phyloP scores from a whole-genome alignment of 768 basidiomycete genomes.

The Podaxis rugospora region DNA sequence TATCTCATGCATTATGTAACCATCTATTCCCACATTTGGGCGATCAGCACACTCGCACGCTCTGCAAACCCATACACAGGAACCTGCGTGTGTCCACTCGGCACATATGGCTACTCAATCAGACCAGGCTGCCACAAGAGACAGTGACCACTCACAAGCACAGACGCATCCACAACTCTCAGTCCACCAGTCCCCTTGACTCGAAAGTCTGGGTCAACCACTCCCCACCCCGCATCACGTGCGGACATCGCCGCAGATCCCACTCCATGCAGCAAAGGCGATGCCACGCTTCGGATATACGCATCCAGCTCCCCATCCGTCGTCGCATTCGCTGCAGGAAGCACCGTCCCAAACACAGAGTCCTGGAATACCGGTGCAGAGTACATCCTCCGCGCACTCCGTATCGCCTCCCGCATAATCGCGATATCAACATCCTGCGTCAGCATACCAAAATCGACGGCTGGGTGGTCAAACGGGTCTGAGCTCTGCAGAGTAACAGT shows the following conservation, averaged over 20 bases:
- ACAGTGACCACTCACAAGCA: constrained; percentile 21
- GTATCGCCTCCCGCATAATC: constrained; percentile 8
- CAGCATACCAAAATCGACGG: constrained; percentile 7
- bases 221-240: constrained; percentile 21
- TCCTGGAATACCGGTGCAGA: constrained; percentile 1
- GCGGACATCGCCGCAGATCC: constrained; percentile 30
- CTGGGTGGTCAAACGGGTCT: constrained; percentile 8
- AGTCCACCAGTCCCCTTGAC: constrained; percentile 31
- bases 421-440: constrained; percentile 8
- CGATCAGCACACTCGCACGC: constrained; percentile 6
- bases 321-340: not conserved
- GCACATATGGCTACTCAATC: constrained; percentile 3
- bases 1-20: not conserved
- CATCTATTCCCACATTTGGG: not conserved
- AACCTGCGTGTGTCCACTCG: constrained; percentile 12
- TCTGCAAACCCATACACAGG: constrained; percentile 12
- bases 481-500: not conserved
- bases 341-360: not conserved
- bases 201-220: constrained; percentile 31
- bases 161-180: constrained; percentile 34
- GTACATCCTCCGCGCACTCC: constrained; percentile 12
- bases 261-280: constrained; percentile 25
- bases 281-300: constrained; percentile 17
- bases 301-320: constrained; percentile 4
- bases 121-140: not conserved